Conservation (phyloP, 306 rosid species). For the Acmispon strigosus region DNA sequence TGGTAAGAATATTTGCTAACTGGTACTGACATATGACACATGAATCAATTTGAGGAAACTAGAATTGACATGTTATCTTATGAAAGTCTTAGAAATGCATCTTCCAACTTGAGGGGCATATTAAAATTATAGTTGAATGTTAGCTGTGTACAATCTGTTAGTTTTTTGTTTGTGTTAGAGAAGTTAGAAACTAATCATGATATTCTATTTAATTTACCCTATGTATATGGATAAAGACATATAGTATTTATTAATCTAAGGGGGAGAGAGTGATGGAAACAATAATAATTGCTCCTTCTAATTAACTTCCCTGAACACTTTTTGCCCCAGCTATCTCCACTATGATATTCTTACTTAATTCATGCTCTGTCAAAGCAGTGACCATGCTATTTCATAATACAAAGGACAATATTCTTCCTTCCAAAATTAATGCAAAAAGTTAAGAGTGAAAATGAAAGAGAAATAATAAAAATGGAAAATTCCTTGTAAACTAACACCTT, state of each 20-base stretch:
- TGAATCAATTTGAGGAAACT: too few relatives aligned
- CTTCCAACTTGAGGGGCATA: too few relatives aligned
- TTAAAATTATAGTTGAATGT: too few relatives aligned
- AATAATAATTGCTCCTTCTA: not conserved
- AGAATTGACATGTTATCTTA: too few relatives aligned
- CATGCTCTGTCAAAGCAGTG: not conserved
- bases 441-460: not conserved
- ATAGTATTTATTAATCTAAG: too few relatives aligned
- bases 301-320: not conserved
- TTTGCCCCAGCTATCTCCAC: not conserved
- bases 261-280: not conserved
- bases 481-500: constrained; percentile 8
- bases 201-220: too few relatives aligned
- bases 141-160: too few relatives aligned
- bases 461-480: not conserved
- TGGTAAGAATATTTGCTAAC: too few relatives aligned
- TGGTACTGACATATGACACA: too few relatives aligned
- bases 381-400: not conserved
- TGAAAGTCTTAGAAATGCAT: too few relatives aligned
- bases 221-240: not conserved
- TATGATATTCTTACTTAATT: not conserved
- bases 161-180: too few relatives aligned
- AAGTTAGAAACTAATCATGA: too few relatives aligned
- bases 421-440: not conserved
- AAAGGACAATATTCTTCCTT: constrained; percentile 7